Evolutionary conservation across 768 basidiomycete species (phyloP).

Genomic region (Strobilomyces dryophilus): DNA sequence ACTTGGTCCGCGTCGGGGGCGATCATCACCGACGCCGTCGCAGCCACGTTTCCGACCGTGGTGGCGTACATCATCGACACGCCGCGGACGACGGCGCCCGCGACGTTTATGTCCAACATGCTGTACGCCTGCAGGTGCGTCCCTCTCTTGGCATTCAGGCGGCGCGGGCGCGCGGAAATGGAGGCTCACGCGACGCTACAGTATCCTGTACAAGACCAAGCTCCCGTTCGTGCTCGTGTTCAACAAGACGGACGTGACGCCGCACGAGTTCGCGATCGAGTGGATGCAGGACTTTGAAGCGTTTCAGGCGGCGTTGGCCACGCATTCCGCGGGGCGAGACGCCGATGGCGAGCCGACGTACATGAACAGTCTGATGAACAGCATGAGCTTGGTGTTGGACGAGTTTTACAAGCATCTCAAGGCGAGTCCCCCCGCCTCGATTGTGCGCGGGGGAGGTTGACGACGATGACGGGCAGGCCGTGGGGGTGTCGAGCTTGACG

Average conservation of each 20-base stretch:
- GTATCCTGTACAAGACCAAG: constrained; percentile 97
- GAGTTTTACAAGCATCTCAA: constrained; percentile 97
- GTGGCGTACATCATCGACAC: constrained; percentile 98
- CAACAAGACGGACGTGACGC: constrained; percentile 94
- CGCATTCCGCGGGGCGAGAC: constrained; percentile 54
- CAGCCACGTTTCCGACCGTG: constrained; percentile 88
- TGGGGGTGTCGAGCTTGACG: constrained; percentile 94
- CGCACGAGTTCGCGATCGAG: constrained; percentile 87
- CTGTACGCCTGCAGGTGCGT: constrained; percentile 91
- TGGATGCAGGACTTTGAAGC: constrained; percentile 99
- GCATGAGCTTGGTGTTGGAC: constrained; percentile 96
- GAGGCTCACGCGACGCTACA: constrained; percentile 22
- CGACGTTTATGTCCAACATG: constrained; percentile 99
- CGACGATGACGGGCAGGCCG: constrained; percentile 52
- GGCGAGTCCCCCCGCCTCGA: constrained; percentile 39
- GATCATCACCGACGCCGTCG: constrained; percentile 97
- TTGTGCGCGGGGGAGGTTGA: not conserved
- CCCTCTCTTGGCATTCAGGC: not conserved
- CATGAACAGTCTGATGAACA: constrained; percentile 98
- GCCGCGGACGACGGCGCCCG: constrained; percentile 87
- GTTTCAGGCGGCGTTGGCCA: constrained; percentile 83
- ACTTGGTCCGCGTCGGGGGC: constrained; percentile 99
- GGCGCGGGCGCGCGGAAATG: too few species aligned
- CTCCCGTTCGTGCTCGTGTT: constrained; percentile 97
- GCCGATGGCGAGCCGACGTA: constrained; percentile 91